A percentile compares a stretch with the other conserved stretches of the same genome.
Conservation (phyloP, 1,139 yeast species). For the Taphrina deformans region DNA sequence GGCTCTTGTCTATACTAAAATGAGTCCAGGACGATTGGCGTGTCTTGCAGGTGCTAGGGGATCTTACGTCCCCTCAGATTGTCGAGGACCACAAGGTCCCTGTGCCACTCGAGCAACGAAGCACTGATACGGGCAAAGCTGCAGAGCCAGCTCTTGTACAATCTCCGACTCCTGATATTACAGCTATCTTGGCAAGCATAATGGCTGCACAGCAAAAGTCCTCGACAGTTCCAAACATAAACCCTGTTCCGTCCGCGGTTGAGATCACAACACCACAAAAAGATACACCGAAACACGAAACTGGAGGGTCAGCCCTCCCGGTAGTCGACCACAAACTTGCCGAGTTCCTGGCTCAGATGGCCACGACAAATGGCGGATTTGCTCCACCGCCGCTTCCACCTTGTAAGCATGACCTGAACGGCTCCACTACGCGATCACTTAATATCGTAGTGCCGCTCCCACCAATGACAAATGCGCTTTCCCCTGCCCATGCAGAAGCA, state of each 20-base stretch:
- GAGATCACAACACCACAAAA: not conserved
- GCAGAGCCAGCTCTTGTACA: not conserved
- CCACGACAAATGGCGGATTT: conserved; percentile 16
- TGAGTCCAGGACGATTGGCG: conserved; percentile 8
- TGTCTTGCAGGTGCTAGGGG: conserved; percentile 11
- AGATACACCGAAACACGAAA: not conserved
- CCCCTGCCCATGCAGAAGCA: not conserved
- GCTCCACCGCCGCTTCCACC: conserved; percentile 15
- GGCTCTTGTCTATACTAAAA: not conserved
- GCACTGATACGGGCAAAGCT: not conserved
- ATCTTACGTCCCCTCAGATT: not conserved
- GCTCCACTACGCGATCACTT: not conserved
- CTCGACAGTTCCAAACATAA: not conserved
- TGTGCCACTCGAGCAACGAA: not conserved
- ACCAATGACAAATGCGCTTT: not conserved
- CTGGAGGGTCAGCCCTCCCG: not conserved
- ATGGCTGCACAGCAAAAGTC: conserved; percentile 15
- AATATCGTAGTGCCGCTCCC: not conserved
- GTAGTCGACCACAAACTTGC: conserved; percentile 6
- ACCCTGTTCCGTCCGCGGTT: not conserved
- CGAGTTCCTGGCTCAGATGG: conserved; percentile 14
- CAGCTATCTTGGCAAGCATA: conserved; percentile 21
- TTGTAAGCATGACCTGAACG: not conserved
- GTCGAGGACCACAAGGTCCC: not conserved
- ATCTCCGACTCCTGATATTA: conserved; percentile 3